Evolutionary conservation across 176 grass and related monocot genomes (phyloP), one percentile per base, ranked within the genome.

Genomic region (Oryza meyeriana): DNA sequence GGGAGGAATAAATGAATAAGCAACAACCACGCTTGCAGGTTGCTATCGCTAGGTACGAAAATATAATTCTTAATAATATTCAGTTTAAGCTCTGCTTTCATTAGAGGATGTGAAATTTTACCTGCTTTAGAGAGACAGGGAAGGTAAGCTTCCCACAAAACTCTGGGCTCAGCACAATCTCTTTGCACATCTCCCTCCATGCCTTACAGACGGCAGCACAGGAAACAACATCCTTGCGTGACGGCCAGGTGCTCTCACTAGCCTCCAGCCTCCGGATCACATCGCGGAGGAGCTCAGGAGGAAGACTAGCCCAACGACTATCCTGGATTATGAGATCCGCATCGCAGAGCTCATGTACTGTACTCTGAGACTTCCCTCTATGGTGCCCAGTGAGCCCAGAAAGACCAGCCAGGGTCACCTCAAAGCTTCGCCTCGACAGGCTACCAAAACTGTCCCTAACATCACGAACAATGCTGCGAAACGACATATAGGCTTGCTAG

Each of bases 161-260:
- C 61, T 99, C 97, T 1, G 97, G 97, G 81, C 84, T 94, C 29
- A 85, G 83, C 65, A 99, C 93, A 25, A 96, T 90, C 85, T 99
- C 97, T 66, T 84, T 87, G 78, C 97, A 99, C 91, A 96, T 94
- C 75, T 92, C 97, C 85, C 91, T 94, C 97, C 97, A 99, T 1
- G 89, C 90, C 66, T 84, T 83, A 13, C 97, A 99, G 25, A 99
- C 97, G 9, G 93, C 93, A 8, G 97, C 97, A 7, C 97, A 99
- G 57, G 93, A 85, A 57, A 99, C 93, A 12, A 99, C 91, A 69
- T 96, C 5, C 77, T 85, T 92, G 40, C 97, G 89, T 22, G 91
- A 72, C 7, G 97, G 97, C 97, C 97, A 99, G 29, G 86, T 88
- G 82, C 82, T 88, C 85, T 99, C 93, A 17, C 93, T 99, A 1